Evolutionary conservation across 805 yeast species (phyloP).

Genomic region (Yarrowia sp.): DNA sequence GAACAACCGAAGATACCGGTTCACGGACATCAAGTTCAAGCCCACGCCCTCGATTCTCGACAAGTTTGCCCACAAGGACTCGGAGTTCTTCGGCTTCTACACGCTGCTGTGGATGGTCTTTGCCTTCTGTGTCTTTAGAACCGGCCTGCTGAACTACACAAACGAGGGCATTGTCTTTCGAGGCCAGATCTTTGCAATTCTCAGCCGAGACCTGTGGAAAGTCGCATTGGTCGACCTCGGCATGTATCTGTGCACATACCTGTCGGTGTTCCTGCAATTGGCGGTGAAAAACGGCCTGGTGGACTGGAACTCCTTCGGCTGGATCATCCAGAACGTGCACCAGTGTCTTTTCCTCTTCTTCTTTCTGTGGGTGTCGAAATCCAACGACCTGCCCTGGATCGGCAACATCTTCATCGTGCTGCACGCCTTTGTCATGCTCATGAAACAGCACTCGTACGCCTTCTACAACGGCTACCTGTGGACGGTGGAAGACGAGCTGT

Average conservation of each 20-base stretch:
- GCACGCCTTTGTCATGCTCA: slow-evolving; percentile 83
- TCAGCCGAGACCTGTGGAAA: slow-evolving; percentile 66
- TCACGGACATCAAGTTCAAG: slow-evolving; percentile 36
- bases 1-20: slow-evolving; percentile 34
- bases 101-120: slow-evolving; percentile 57
- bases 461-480: slow-evolving; percentile 89
- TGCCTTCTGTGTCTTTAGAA: slow-evolving; percentile 50
- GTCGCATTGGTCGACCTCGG: slow-evolving; percentile 76
- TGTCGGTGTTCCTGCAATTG: slow-evolving; percentile 65
- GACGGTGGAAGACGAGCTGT: slow-evolving; percentile 43
- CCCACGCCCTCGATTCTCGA: slow-evolving; percentile 36
- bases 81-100: slow-evolving; percentile 75
- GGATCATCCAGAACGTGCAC: slow-evolving; percentile 63
- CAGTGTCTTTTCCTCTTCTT: slow-evolving; percentile 62
- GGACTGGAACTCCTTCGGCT: slow-evolving; percentile 71
- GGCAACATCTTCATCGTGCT: slow-evolving; percentile 83
- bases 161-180: slow-evolving; percentile 56
- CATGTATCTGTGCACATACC: slow-evolving; percentile 75
- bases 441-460: slow-evolving; percentile 95
- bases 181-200: slow-evolving; percentile 62
- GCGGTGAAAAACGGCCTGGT: slow-evolving; percentile 56
- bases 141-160: slow-evolving; percentile 60
- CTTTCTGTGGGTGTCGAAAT: slow-evolving; percentile 65
- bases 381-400: slow-evolving; percentile 79
- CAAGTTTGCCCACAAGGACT: slow-evolving; percentile 16